Base-by-base conservation (phyloP, 1,139 yeast species). In the Pneumocystis jirovecii region DNA sequence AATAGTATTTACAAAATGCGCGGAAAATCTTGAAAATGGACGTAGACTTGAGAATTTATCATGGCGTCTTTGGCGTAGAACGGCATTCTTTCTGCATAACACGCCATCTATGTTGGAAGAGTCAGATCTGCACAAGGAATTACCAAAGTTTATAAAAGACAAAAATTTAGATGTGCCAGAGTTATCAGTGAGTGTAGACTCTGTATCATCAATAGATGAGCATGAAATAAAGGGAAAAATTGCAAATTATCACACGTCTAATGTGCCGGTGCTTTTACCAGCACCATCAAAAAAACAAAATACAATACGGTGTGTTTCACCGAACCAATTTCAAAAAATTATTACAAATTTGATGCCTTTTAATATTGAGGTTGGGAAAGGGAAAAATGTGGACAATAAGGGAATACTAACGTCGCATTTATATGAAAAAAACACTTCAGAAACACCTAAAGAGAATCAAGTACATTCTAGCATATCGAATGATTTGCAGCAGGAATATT, bases 21-120 rank as follows among this genome's bases (percentile, higher is more conserved):
- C 83, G 25, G 78, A 79, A 66, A 77, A 77, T 67, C 77, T 83
- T 61, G 79, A 78, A 66, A 80, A 82, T 70, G 86, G 86, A 42
- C 77, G 80, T 65, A 75, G 86, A 29, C 73, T 83, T 15, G 86
- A 82, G 71, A 83, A 83, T 71, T 77, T 83, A 66, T 80, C 84
- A 63, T 83, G 86, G 86, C 75, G 86, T 57, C 77, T 83, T 56
- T 82, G 83, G 73, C 82, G 82, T 68, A 75, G 83, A 65, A 82
- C 80, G 62, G 65, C 81, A 2, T 71, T 77, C 39, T 62, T 65
- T 50, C 12, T 25, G 21, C 34, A 50, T 3, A 25, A 50, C 12
- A 17, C 56, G 4, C 6, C 19, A 4, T 17, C 31, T 15, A 3
- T 5, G 7, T 6, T 50, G 17, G 29, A 25, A 8, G 57, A 12